These are phyloP conservation scores for Fusarium globosum DNA, from an alignment of 2,329 filamentous ascomycete species.

Conservation along the genomic window DNA sequence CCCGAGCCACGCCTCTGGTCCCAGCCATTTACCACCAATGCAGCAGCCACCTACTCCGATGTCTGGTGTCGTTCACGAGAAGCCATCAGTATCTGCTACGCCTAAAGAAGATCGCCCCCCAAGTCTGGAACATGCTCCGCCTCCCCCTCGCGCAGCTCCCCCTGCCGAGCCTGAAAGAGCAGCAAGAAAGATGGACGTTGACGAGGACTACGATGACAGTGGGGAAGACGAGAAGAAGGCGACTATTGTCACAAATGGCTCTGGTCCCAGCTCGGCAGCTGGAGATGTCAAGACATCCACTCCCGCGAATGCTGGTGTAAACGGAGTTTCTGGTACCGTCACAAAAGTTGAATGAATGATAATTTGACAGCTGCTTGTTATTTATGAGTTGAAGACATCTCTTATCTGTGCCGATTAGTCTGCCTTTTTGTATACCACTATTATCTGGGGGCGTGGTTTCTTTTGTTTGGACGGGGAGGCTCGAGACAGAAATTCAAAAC, in stretches of 20 bases:
- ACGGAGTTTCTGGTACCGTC: constrained; percentile 54
- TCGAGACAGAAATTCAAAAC: constrained; percentile 36
- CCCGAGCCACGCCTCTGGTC: constrained; percentile 64
- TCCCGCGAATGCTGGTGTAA: constrained; percentile 60
- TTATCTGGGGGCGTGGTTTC: constrained; percentile 33
- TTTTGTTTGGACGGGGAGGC: constrained; percentile 36
- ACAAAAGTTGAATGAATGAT: constrained; percentile 60
- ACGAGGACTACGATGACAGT: constrained; percentile 97
- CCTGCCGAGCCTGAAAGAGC: constrained; percentile 80
- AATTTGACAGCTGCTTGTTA: constrained; percentile 16
- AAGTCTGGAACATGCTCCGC: constrained; percentile 48
- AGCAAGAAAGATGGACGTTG: constrained; percentile 94
- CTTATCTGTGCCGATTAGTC: constrained; percentile 34
- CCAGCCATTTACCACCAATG: constrained; percentile 70
- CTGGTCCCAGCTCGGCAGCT: constrained; percentile 60
- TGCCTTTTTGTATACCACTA: constrained; percentile 41
- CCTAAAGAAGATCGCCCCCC: constrained; percentile 71
- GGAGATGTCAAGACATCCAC: constrained; percentile 63
- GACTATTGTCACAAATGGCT: constrained; percentile 54
- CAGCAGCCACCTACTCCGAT: constrained; percentile 65
- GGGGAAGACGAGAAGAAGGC: constrained; percentile 84
- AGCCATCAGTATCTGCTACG: constrained; percentile 45
- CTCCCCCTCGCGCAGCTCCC: constrained; percentile 59
- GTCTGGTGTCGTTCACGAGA: constrained; percentile 64
- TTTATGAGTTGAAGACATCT: constrained; percentile 43